These are phyloP conservation scores for Rhodamnia argentea DNA, from an alignment of 345 rosid species.

Conservation along the genomic window DNA sequence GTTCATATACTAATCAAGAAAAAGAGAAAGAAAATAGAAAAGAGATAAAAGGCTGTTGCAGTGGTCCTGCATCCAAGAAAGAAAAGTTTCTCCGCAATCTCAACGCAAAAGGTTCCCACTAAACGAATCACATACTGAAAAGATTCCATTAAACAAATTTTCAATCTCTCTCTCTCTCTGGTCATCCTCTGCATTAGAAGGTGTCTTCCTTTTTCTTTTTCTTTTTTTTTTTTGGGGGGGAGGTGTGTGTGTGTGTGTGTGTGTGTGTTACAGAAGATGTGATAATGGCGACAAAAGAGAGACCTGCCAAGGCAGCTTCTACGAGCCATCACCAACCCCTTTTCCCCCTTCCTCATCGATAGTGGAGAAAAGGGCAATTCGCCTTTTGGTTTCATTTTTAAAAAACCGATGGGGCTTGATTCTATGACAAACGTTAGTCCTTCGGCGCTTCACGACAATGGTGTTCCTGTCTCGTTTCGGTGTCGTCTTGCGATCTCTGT, in stretches of 20 bases:
- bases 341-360: neutral
- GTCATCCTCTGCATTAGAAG: neutral
- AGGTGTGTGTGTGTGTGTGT: too few species aligned
- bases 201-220: neutral
- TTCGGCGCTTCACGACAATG: slow-evolving; percentile 19
- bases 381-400: neutral
- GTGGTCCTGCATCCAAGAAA: neutral
- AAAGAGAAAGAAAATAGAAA: neutral
- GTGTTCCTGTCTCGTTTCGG: neutral
- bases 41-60: neutral
- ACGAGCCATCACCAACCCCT: neutral
- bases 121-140: neutral
- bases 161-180: neutral
- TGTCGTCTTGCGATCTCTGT: neutral
- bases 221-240: neutral
- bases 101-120: slow-evolving; percentile 3
- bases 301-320: neutral
- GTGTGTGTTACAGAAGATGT: neutral
- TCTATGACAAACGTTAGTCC: slow-evolving; percentile 33
- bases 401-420: neutral
- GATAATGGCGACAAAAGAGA: neutral
- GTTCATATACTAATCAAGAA: neutral
- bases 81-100: slow-evolving; percentile 5
- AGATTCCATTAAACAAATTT: slow-evolving; percentile 1
- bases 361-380: neutral